These are phyloP conservation scores for Bidens hawaiensis DNA, from an alignment of 140 eudicot species.

Conservation along the genomic window DNA sequence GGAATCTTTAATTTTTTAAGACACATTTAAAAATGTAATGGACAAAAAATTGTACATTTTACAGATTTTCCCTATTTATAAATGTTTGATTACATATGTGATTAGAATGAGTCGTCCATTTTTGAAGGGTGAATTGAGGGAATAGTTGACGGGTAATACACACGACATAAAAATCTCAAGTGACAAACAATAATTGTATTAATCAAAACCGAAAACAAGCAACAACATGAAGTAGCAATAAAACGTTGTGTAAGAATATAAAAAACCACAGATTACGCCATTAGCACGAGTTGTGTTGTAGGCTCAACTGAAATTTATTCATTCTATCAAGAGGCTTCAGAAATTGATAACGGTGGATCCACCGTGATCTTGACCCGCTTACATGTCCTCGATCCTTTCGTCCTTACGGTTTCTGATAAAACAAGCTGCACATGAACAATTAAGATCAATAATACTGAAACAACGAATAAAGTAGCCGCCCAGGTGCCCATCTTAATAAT, in stretches of 20 bases:
- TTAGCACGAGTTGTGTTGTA: not conserved
- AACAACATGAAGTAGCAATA: not conserved
- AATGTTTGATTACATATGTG: too few relatives aligned
- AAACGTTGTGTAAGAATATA: not conserved
- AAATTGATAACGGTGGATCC: constrained; percentile 9
- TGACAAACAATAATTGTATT: not conserved
- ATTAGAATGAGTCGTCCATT: too few relatives aligned
- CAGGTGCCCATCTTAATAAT: too few relatives aligned
- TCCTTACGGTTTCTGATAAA: constrained; percentile 30
- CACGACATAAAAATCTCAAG: not conserved
- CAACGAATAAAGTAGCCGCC: too few relatives aligned
- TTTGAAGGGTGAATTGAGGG: not conserved
- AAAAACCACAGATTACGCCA: constrained; percentile 15
- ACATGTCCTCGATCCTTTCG: too few relatives aligned
- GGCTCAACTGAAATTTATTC: too few relatives aligned
- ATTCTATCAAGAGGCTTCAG: not conserved
- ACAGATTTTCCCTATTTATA: too few relatives aligned
- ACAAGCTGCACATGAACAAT: too few relatives aligned
- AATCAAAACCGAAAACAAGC: not conserved
- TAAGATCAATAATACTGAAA: too few relatives aligned
- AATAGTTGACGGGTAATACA: not conserved
- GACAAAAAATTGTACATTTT: too few relatives aligned
- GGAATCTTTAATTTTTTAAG: too few relatives aligned
- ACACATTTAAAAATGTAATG: too few relatives aligned
- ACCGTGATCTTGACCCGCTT: constrained; percentile 8